Evolutionary conservation across 2,329 filamentous ascomycete species (phyloP), one percentile per base, ranked within the genome.

Genomic region (Aspergillus candidus): DNA sequence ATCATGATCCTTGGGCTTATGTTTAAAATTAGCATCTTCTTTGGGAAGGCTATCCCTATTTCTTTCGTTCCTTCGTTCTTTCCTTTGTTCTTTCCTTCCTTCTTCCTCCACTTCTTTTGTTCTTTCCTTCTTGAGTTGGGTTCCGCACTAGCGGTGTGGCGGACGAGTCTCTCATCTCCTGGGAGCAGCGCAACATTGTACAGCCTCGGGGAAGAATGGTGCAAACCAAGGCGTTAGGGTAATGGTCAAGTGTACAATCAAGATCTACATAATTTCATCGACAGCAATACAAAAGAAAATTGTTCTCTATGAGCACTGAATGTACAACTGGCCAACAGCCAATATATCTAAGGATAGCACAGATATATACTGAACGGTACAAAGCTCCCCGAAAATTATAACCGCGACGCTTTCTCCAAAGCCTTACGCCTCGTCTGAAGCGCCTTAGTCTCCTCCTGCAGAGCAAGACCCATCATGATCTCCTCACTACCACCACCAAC

Each of bases 401-500:
- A 41, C 40, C 54, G 62, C 2, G 60, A 52, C 30, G 50, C 46
- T 34, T 52, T 59, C 37, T 62, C 53, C 39, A 63, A 50, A 8
- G 54, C 60, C 46, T 50, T 53, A 3, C 55, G 46, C 14, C 60
- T 54, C 6, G 58, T 59, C 18, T 38, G 43, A 17, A 64, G 46
- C 4, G 60, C 60, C 48, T 64, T 64, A 1, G 52, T 60, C 44
- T 62, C 59, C 45, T 62, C 60, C 32, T 56, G 53, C 12, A 62
- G 41, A 10, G 59, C 59, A 41, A 69, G 45, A n/a, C 63, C 62
- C 48, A 59, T 56, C 63, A 69, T 59, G 10, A 69, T 67, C 44
- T 68, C 66, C 45, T 68, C 66, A 43, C 66, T 68, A 2, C 66
- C 65, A 34, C 66, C 66, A 4, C 66, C 65, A 17, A 69, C 64